Conservation (phyloP, 2,329 filamentous ascomycete species). For the Fusarium continuum region DNA sequence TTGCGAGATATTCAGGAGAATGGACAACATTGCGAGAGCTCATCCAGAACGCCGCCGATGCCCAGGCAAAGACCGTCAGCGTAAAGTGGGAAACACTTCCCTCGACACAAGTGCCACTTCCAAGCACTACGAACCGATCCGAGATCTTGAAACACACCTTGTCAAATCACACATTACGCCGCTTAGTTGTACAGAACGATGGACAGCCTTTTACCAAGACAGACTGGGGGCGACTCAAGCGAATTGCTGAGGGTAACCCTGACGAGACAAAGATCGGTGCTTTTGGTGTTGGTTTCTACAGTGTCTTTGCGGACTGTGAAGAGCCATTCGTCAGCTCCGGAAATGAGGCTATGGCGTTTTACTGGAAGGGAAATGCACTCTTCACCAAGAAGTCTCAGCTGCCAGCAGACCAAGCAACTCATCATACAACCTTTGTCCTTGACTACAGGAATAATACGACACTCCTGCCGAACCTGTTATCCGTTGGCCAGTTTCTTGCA, state of each 20-base stretch:
- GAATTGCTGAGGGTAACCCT: conserved; percentile 98
- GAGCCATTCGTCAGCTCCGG: conserved; percentile 97
- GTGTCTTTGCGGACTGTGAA: conserved; percentile 97
- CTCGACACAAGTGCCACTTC: conserved; percentile 79
- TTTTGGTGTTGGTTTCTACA: conserved; percentile 98
- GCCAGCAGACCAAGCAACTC: conserved; percentile 70
- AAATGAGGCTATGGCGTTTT: conserved; percentile 94
- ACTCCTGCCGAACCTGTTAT: conserved; percentile 84
- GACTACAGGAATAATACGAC: conserved; percentile 92
- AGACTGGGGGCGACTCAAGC: conserved; percentile 92
- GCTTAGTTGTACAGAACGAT: conserved; percentile 92
- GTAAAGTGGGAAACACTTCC: conserved; percentile 93
- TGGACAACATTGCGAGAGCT: conserved; percentile 91
- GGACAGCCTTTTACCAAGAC: conserved; percentile 87
- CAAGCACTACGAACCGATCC: conserved; percentile 70
- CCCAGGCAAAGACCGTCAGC: conserved; percentile 86
- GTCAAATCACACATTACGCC: conserved; percentile 83
- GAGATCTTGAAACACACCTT: conserved; percentile 84
- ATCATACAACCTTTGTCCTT: conserved; percentile 89
- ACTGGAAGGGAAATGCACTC: conserved; percentile 98
- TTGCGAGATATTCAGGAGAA: conserved; percentile 95
- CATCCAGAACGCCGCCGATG: conserved; percentile 98
- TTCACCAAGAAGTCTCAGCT: conserved; percentile 89
- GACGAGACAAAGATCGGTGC: conserved; percentile 99
- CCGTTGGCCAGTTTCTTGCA: conserved; percentile 89